Base-by-base conservation (phyloP, 768 basidiomycete genomes). In the Auriscalpium orientale region DNA sequence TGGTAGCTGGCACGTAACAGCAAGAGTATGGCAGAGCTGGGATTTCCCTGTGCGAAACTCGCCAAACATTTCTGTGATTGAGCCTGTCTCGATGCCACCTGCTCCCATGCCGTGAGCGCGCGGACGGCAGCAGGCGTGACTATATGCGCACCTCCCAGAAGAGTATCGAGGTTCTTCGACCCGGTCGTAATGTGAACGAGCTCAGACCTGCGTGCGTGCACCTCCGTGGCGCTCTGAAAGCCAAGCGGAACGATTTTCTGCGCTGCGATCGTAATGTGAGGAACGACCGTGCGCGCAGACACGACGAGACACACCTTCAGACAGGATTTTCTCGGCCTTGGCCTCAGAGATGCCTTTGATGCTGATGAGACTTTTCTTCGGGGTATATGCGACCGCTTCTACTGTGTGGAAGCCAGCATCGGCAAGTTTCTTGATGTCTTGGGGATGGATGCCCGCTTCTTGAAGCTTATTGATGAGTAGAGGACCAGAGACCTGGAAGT, bases 1-100 rank as follows among this genome's bases (percentile, higher is more conserved):
- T 2, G 97, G 97, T 13, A 98, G 80, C 74, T 98, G 95, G 67
- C 97, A 99, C 5, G 97, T 98, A 11, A 98, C 97, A 4, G 97
- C 94, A 47, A 99, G 83, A 0, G 95, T 98, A 68, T 99, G 97
- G 68, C 97, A 98, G 48, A 99, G 80, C 67, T 99, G 97, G 21
- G 92, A 95, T 72, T 99, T 98, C 55, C 97, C 97, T 10, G 97
- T 98, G 62, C 97, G 80, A 72, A 99, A 99, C 73, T 99, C 97
- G 56, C 95, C 97, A 73, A 97, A 98, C 28, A 99, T 76, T 70
- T 99, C 97, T 0, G 97, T 99, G 67, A 99, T 97, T 1, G 94
- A 89, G 44, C 97, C 97, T 16, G 97, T 99, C 74, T 99, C 97
- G 64, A 99, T 91, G 9, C 97, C 97, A 53, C 91, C 90, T 91